Evolutionary conservation across 2,329 filamentous ascomycete species (phyloP), one percentile per base, ranked within the genome.

Genomic region (Fusarium tjaetaba): DNA sequence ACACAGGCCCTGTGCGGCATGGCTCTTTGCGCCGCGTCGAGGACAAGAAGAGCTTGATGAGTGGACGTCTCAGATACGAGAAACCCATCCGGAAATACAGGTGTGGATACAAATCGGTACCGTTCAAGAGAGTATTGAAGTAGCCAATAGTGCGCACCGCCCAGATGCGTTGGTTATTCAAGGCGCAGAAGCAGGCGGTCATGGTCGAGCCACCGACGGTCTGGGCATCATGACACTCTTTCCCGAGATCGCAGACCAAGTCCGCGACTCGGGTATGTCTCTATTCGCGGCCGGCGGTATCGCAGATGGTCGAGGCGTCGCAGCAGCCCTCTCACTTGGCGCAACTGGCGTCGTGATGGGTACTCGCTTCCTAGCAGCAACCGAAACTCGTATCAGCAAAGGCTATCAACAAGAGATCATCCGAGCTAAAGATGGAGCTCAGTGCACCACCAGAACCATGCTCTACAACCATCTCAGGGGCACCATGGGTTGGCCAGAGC

Each of bases 341-440:
- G 87, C 88, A 2, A 79, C 82, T 0, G 91, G 88, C 0, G 84
- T 86, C 0, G 88, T 85, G 0, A 85, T 93, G 83, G 92, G 92
- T 0, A 93, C 91, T 2, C 85, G 90, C 13, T 90, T 92, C 64
- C 84, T 93, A 1, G 89, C 89, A 1, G 75, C 82, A 1, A 75
- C 65, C 0, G 84, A 86, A 71, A 79, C 84, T 2, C 80, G 82
- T 11, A 82, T 86, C 41, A 77, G 72, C 55, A 79, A 78, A 61
- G 83, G 82, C 2, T 86, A 86, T 51, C 84, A 84, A 57, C 71
- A 82, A n/a, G 85, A 84, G 58, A 79, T 86, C 1, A 66, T 86
- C 1, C 78, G 81, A 3, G 84, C 84, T 0, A 68, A 71, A 2
- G 83, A 86, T 41, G 84, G 84, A 13, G 84, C 80, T 2, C 72